Base-by-base conservation (phyloP, 352 stramenopile species). In the Paralagenidium karlingii region DNA sequence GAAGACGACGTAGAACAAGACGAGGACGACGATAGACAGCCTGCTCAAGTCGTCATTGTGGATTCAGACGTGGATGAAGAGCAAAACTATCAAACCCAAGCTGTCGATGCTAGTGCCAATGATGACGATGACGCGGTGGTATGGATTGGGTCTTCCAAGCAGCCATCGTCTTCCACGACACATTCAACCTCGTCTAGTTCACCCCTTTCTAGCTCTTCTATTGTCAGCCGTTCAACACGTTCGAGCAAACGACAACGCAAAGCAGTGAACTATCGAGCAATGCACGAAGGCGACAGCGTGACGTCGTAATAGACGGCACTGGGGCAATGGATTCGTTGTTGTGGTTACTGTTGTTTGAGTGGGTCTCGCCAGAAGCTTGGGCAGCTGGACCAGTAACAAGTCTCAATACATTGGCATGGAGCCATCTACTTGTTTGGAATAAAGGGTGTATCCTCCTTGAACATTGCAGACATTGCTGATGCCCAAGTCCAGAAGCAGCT, bases 361-460 rank as follows among this genome's bases (percentile, higher is more conserved):
- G n/a, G n/a, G n/a, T n/a, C n/a, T n/a, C n/a, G n/a, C n/a, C n/a
- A n/a, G n/a, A n/a, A n/a, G n/a, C n/a, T n/a, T n/a, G n/a, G n/a
- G n/a, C n/a, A n/a, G n/a, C n/a, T n/a, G n/a, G n/a, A n/a, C n/a
- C n/a, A n/a, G n/a, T n/a, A n/a, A n/a, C n/a, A n/a, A n/a, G n/a
- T n/a, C n/a, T n/a, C n/a, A n/a, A n/a, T 88, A 91, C 60, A 85
- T 84, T 1, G 74, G 74, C n/a, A n/a, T n/a, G n/a, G n/a, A n/a
- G n/a, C n/a, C n/a, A n/a, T n/a, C n/a, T n/a, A n/a, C n/a, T n/a
- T n/a, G n/a, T n/a, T n/a, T n/a, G n/a, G n/a, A n/a, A 47, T 75
- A 91, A 40, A 52, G 59, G 0, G 63, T 67, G 53, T 89, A 86
- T 38, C 78, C 78, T 38, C 78, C 78, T 20, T 82, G 47, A 8